Evolutionary conservation across 495 filamentous ascomycete genomes (phyloP).

Genomic region (Penicillium coprophilum): DNA sequence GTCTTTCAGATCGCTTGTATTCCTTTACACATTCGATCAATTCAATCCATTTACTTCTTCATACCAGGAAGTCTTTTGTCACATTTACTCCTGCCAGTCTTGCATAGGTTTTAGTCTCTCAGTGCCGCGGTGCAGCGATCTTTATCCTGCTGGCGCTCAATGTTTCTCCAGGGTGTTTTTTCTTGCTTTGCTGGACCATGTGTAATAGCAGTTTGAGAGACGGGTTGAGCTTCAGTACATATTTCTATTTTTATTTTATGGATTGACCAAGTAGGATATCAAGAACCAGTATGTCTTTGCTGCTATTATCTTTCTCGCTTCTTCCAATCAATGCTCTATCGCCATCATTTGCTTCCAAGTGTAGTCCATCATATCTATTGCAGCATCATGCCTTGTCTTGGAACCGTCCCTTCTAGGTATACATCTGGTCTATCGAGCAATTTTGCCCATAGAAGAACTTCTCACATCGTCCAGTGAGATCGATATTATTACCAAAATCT

Average conservation of each 20-base stretch:
- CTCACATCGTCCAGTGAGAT: too few species aligned
- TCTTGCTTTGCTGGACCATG: constrained; percentile 2
- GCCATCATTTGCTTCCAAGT: too few species aligned
- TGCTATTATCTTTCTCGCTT: too few species aligned
- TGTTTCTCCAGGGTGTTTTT: constrained; percentile 12
- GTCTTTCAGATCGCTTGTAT: constrained; percentile 22
- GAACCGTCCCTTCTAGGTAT: too few species aligned
- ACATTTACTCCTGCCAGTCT: constrained; percentile 12
- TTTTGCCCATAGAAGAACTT: too few species aligned
- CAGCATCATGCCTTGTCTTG: too few species aligned
- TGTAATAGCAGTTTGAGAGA: constrained; percentile 10
- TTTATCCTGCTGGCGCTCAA: constrained; percentile 4
- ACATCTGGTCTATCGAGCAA: too few species aligned
- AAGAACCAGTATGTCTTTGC: too few species aligned
- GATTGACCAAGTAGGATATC: neutral
- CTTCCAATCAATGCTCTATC: too few species aligned
- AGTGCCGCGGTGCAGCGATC: constrained; percentile 19
- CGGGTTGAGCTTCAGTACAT: constrained; percentile 10
- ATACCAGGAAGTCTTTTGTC: constrained; percentile 7
- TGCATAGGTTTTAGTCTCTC: constrained; percentile 22
- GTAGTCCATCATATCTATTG: too few species aligned
- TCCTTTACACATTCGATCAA: constrained; percentile 16
- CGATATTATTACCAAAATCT: too few species aligned
- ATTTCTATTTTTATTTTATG: neutral
- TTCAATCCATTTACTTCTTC: constrained; percentile 11